Percentiles rank a stretch among this genome's conserved stretches.
Conservation (phyloP, 805 yeast species). For the Brettanomyces naardenensis region DNA sequence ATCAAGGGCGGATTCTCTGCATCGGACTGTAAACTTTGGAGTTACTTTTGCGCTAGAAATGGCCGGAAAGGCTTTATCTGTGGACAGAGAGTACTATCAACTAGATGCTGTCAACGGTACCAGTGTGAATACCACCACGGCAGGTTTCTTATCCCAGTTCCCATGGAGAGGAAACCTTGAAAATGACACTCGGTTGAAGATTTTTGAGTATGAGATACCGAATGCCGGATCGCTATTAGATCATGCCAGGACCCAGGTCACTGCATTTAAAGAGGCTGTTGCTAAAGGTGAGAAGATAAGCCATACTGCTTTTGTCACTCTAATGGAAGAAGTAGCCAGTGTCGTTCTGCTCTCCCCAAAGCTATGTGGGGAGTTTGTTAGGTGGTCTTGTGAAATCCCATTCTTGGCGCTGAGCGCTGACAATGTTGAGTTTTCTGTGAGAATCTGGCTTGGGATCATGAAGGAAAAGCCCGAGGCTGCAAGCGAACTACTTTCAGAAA, state of each 20-base stretch:
- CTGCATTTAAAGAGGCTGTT: conserved; percentile 5
- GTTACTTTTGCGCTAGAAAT: conserved; percentile 85
- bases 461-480: conserved; percentile 57
- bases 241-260: neutral
- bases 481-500: conserved; percentile 55
- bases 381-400: conserved; percentile 59
- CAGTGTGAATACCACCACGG: conserved; percentile 32
- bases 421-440: conserved; percentile 55
- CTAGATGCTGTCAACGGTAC: conserved; percentile 14
- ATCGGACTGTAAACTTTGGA: conserved; percentile 53
- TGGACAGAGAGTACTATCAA: conserved; percentile 57
- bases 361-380: conserved; percentile 38
- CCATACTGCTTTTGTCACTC: conserved; percentile 28
- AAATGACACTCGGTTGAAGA: conserved; percentile 7
- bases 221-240: neutral
- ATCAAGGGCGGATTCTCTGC: conserved; percentile 27
- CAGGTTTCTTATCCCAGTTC: conserved; percentile 70
- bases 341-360: conserved; percentile 30
- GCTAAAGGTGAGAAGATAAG: conserved; percentile 13
- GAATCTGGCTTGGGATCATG: conserved; percentile 76
- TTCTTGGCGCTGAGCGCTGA: conserved; percentile 55
- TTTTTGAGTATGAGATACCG: conserved; percentile 13
- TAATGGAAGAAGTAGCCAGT: conserved; percentile 35
- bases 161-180: conserved; percentile 44
- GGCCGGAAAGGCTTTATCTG: conserved; percentile 66